Conservation (phyloP, 169 alveolate species). For the Ichthyophthirius multifiliis region DNA sequence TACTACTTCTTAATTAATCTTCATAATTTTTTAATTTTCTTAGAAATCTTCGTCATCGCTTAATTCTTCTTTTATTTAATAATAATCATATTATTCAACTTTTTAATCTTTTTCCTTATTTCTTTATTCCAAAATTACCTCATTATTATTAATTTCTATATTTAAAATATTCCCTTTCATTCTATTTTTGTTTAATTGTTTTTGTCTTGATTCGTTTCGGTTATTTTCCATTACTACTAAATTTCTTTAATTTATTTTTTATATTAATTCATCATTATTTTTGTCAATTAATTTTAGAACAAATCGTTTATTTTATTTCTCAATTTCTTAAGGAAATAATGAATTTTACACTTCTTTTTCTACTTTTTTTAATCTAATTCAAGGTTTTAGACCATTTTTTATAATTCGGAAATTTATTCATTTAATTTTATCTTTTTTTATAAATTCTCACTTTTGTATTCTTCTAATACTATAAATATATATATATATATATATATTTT, state of each 20-base stretch:
- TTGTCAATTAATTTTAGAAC: background rate
- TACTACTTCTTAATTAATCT: background rate
- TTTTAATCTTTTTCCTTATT: background rate
- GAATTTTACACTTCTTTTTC: background rate
- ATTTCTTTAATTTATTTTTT: background rate
- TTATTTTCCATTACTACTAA: background rate
- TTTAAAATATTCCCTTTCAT: background rate
- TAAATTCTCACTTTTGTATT: background rate
- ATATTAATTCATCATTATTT: background rate
- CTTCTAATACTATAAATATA: background rate
- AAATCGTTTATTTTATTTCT: background rate
- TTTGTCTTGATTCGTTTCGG: background rate
- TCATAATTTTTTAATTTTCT: background rate
- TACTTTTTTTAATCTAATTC: background rate
- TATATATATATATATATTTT: background rate
- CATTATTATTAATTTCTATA: background rate
- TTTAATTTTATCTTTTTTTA: background rate
- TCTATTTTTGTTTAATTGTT: background rate
- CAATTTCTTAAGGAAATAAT: background rate
- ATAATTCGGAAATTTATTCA: background rate
- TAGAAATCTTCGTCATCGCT: background rate
- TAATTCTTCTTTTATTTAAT: background rate
- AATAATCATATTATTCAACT: background rate
- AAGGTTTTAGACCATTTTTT: background rate
- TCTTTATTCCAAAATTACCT: background rate